A percentile compares a stretch with the other conserved stretches of the same genome.
These are phyloP conservation scores for Lactarius sanguifluus DNA, from an alignment of 768 basidiomycete genomes.

Conservation along the genomic window DNA sequence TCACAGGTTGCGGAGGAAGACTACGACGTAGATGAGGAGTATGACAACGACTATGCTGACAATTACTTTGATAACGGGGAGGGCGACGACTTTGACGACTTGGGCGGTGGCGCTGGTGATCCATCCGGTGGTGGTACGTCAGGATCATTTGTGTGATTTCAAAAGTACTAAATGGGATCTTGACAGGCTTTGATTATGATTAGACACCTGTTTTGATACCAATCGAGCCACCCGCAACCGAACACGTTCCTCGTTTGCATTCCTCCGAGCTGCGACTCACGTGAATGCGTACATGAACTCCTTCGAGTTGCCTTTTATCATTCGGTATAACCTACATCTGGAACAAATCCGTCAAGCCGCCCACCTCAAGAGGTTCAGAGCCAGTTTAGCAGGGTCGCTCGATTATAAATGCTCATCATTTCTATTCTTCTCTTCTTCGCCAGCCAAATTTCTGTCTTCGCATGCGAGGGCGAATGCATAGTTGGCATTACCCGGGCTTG, in stretches of 20 bases:
- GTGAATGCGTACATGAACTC: not conserved
- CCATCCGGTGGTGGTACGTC: slow-evolving; percentile 57
- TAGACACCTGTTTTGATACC: slow-evolving; percentile 19
- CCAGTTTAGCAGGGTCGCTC: not conserved
- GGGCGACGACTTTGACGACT: slow-evolving; percentile 74
- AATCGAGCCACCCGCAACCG: slow-evolving; percentile 4
- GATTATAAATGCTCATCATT: slow-evolving; percentile 17
- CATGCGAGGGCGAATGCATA: slow-evolving; percentile 75
- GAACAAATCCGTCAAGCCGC: slow-evolving; percentile 2
- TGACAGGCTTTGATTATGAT: slow-evolving; percentile 33
- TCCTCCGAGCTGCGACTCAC: slow-evolving; percentile 13
- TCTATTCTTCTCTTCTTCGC: slow-evolving; percentile 28
- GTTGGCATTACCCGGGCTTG: slow-evolving; percentile 56
- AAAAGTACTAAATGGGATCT: not conserved
- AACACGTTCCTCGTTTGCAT: slow-evolving; percentile 8
- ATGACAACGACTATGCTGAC: slow-evolving; percentile 88
- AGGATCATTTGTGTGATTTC: not conserved
- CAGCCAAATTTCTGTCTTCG: slow-evolving; percentile 43
- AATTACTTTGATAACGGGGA: slow-evolving; percentile 93
- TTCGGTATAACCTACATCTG: not conserved
- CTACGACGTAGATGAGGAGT: slow-evolving; percentile 87
- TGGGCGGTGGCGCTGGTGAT: slow-evolving; percentile 66
- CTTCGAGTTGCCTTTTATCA: not conserved
- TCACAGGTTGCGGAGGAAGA: slow-evolving; percentile 68
- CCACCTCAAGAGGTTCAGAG: not conserved